A percentile compares a stretch with the other conserved stretches of the same genome.
Evolutionary conservation across 2,329 filamentous ascomycete genomes (phyloP).

Genomic region (Endothia cerciana): DNA sequence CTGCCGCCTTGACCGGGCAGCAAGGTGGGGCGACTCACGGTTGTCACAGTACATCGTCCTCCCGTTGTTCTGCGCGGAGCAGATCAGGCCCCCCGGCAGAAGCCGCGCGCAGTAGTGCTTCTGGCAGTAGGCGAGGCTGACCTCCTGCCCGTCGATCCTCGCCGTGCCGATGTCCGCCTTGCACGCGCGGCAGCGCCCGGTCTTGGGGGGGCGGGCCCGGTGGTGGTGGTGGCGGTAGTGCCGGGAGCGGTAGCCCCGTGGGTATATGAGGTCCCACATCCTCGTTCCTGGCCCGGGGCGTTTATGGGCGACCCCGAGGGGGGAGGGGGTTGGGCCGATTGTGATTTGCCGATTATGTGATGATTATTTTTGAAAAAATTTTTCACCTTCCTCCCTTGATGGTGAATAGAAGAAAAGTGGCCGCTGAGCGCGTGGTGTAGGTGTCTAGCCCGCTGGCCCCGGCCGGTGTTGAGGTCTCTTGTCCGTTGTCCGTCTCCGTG

Average conservation of each 20-base stretch:
- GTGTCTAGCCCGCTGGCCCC: too few species aligned
- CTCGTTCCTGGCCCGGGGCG: background rate
- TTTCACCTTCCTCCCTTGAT: too few species aligned
- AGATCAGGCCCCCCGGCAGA: slow-evolving; percentile 12
- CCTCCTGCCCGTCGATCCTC: slow-evolving; percentile 16
- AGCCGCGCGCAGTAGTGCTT: slow-evolving; percentile 23
- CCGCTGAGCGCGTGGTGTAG: too few species aligned
- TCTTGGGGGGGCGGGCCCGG: slow-evolving; percentile 7
- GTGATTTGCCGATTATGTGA: too few species aligned
- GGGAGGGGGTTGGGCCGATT: too few species aligned
- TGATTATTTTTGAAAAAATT: too few species aligned
- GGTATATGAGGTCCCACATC: slow-evolving; percentile 29
- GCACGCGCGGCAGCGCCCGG: slow-evolving; percentile 22
- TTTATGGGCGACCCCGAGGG: background rate
- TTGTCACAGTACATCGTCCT: slow-evolving; percentile 24
- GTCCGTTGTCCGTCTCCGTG: too few species aligned
- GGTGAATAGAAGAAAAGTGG: too few species aligned
- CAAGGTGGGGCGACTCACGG: slow-evolving; percentile 10
- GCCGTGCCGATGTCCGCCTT: slow-evolving; percentile 18
- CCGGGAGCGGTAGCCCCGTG: slow-evolving; percentile 9
- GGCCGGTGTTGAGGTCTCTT: too few species aligned
- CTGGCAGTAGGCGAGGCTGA: slow-evolving; percentile 26
- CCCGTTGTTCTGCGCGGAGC: slow-evolving; percentile 25
- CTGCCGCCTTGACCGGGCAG: background rate
- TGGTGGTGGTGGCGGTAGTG: slow-evolving; percentile 7